A percentile compares a stretch with the other conserved stretches of the same genome.
Evolutionary conservation across 257 asterid species (phyloP).

Genomic region (Solanum verrucosum): DNA sequence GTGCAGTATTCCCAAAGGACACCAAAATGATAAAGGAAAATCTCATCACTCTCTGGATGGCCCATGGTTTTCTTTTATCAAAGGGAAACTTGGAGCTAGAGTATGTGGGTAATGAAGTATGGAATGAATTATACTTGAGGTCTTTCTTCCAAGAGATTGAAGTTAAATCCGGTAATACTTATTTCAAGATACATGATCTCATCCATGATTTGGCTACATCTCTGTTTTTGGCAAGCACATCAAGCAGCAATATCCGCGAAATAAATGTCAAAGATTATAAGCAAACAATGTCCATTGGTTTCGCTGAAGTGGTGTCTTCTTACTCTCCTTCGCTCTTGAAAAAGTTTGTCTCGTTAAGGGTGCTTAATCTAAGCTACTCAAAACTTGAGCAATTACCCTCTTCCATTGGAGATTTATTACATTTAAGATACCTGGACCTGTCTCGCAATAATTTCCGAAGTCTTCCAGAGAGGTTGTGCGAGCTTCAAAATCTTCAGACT

Average conservation of each 20-base stretch:
- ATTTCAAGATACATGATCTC: constrained; percentile 12
- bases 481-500: constrained; percentile 12
- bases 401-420: background rate
- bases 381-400: background rate
- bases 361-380: background rate
- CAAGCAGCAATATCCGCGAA: background rate
- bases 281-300: background rate
- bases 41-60: constrained; percentile 15
- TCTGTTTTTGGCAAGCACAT: background rate
- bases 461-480: constrained; percentile 4
- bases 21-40: background rate
- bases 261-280: background rate
- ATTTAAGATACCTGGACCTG: constrained; percentile 5
- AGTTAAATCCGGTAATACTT: background rate
- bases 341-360: background rate
- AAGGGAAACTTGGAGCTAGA: constrained; percentile 4
- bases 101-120: constrained; percentile 16
- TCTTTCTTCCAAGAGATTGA: constrained; percentile 8
- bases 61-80: constrained; percentile 19
- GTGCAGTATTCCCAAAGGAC: constrained; percentile 20
- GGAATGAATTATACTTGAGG: constrained; percentile 15
- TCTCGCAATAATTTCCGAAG: background rate
- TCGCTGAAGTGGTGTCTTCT: background rate
- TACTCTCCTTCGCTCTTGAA: background rate
- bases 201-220: constrained; percentile 15